Base-by-base conservation (phyloP, 2,329 filamentous ascomycete genomes). In the Aspergillus aculeatus region DNA sequence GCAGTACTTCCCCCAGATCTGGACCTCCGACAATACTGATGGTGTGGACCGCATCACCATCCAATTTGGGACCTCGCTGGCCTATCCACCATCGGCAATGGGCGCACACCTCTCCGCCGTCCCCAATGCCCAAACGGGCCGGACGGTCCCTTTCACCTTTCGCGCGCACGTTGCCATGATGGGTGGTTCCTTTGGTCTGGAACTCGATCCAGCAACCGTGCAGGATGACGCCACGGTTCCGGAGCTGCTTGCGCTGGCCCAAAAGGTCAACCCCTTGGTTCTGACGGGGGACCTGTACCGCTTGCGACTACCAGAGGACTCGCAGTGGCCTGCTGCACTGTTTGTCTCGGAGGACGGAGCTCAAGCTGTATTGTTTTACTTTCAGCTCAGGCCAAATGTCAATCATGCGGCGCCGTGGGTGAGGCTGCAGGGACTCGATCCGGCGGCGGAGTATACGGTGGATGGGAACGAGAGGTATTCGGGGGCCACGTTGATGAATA, bases 151-250 rank as follows among this genome's bases (percentile, higher is more conserved):
- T 0, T 78, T 89, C 12, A 71, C 72, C 1, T 88, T 89, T 75
- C 84, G 86, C 35, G 85, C 83, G 0, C 86, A 88, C 57, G 86
- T 89, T 0, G 86, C 86, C 5, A 85, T 88, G 77, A 88, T 88
- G 86, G 86, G 86, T 57, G 86, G 86, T 2, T 86, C 84, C 0
- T 89, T 89, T 64, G 86, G 86, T 0, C 80, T 89, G 11, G 86
- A 89, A 68, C 79, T 89, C 7, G 80, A 88, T 66, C 86, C 86
- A 0, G 74, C 73, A 0, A 76, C 76, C 0, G 80, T 81, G 26
- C 26, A 26, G 12, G 86, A 89, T n/a, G 77, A 75, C 50, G 78
- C 74, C 0, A 76, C 78, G 31, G 78, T 89, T 0, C 86, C 86
- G 0, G 77, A 68, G 0, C 75, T 89, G 1, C 82, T 89, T 59